Evolutionary conservation across 2,329 filamentous ascomycete species (phyloP).

Genomic region (Anthostomella pinea): DNA sequence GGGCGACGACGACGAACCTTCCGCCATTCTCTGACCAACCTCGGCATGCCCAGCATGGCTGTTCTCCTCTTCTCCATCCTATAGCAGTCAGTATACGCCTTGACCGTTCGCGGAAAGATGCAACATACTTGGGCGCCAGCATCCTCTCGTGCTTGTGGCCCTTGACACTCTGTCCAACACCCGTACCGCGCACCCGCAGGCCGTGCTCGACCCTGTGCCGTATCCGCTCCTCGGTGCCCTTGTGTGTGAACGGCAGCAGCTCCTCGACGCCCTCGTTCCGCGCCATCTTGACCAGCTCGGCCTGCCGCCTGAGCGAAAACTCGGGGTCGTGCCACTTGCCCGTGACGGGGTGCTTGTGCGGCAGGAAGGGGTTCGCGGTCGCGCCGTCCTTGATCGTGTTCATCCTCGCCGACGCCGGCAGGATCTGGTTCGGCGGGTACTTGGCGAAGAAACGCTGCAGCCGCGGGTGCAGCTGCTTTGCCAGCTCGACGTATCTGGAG

Average conservation of each 20-base stretch:
- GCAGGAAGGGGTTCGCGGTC: slow-evolving; percentile 75
- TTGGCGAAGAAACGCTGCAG: slow-evolving; percentile 85
- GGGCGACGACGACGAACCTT: slow-evolving; percentile 62
- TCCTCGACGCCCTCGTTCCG: slow-evolving; percentile 75
- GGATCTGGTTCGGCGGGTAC: slow-evolving; percentile 71
- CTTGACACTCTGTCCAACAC: slow-evolving; percentile 90
- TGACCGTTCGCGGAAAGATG: background rate
- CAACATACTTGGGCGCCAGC: slow-evolving; percentile 67
- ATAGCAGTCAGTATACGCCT: slow-evolving; percentile 31
- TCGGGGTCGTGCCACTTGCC: slow-evolving; percentile 81
- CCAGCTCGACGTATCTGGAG: slow-evolving; percentile 51
- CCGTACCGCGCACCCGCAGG: slow-evolving; percentile 84
- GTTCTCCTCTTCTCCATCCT: slow-evolving; percentile 84
- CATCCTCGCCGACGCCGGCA: slow-evolving; percentile 38
- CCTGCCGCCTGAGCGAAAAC: slow-evolving; percentile 82
- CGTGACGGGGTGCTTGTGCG: slow-evolving; percentile 73
- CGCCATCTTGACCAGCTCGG: slow-evolving; percentile 85
- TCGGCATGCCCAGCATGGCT: slow-evolving; percentile 93
- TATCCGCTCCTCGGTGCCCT: slow-evolving; percentile 70
- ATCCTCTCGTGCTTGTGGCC: slow-evolving; percentile 90
- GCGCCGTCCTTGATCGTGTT: slow-evolving; percentile 32
- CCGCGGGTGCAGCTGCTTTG: slow-evolving; percentile 70
- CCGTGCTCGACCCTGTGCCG: slow-evolving; percentile 74
- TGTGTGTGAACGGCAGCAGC: slow-evolving; percentile 71
- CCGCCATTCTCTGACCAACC: slow-evolving; percentile 90